Percentiles rank a stretch among this genome's conserved stretches.
Evolutionary conservation across 1,139 yeast species (phyloP).

Genomic region (Dujonia santamariae): DNA sequence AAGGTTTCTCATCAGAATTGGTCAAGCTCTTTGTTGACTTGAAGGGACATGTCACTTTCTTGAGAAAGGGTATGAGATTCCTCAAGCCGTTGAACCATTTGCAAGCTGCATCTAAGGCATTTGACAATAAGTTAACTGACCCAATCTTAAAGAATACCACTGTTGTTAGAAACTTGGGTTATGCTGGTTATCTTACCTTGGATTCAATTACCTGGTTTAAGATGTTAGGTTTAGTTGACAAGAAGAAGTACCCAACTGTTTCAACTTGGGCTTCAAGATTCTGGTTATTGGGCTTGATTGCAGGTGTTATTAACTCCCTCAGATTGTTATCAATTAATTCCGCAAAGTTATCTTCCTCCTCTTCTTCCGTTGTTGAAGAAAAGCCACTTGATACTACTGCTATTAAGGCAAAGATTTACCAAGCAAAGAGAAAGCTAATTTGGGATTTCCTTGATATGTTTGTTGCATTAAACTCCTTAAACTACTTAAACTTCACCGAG

Average conservation of each 20-base stretch:
- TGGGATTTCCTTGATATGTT: conserved; percentile 80
- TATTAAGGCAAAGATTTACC: conserved; percentile 29
- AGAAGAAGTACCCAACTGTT: conserved; percentile 32
- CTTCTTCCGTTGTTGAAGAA: conserved; percentile 12
- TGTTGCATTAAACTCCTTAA: conserved; percentile 71
- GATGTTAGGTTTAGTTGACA: conserved; percentile 41
- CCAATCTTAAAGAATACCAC: conserved; percentile 56
- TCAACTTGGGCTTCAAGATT: conserved; percentile 53
- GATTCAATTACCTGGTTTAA: conserved; percentile 76
- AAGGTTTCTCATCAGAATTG: conserved; percentile 53
- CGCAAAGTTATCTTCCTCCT: conserved; percentile 18
- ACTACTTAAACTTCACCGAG: conserved; percentile 63
- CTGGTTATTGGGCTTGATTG: conserved; percentile 75
- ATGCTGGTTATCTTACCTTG: conserved; percentile 69
- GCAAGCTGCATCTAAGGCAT: conserved; percentile 65
- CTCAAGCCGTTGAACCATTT: conserved; percentile 79
- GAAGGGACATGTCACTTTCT: conserved; percentile 59
- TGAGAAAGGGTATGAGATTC: conserved; percentile 83
- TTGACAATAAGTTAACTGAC: conserved; percentile 71
- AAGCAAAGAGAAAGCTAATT: conserved; percentile 60
- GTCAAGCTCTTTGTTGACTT: conserved; percentile 51
- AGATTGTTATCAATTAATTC: conserved; percentile 32
- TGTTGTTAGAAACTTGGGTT: conserved; percentile 66
- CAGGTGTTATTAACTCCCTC: conserved; percentile 57
- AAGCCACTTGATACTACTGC: conserved; percentile 34